These are phyloP conservation scores for Teunomyces gatunensis DNA, from an alignment of 805 yeast species.

Conservation along the genomic window DNA sequence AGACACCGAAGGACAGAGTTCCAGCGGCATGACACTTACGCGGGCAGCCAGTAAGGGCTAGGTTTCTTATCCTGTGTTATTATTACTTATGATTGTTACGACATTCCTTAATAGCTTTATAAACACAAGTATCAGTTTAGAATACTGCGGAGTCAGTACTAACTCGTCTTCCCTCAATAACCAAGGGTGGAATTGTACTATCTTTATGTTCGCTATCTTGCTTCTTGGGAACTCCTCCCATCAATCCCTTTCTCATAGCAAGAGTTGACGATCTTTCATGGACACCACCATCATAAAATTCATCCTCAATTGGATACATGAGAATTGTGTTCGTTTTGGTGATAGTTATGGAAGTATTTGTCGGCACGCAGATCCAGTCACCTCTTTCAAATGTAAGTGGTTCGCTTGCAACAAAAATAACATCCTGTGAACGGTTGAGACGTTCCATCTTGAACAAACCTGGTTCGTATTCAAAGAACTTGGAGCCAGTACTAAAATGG, in stretches of 20 bases:
- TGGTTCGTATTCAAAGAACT: constrained; percentile 84
- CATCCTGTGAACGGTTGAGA: constrained; percentile 86
- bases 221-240: constrained; percentile 78
- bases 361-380: constrained; percentile 97
- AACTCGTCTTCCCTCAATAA: constrained; percentile 32
- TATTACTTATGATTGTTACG: constrained; percentile 1
- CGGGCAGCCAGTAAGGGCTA: constrained; percentile 42
- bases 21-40: constrained; percentile 27
- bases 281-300: constrained; percentile 76
- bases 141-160: constrained; percentile 9
- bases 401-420: constrained; percentile 95
- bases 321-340: constrained; percentile 77
- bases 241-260: constrained; percentile 88
- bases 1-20: constrained; percentile 3
- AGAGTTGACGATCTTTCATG: constrained; percentile 67
- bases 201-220: constrained; percentile 21
- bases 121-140: neutral
- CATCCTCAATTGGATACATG: constrained; percentile 88
- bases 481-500: constrained; percentile 91
- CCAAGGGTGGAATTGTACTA: constrained; percentile 33
- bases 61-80: neutral
- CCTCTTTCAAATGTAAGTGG: constrained; percentile 95
- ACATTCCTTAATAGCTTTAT: constrained; percentile 5
- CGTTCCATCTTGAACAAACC: constrained; percentile 95
- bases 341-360: constrained; percentile 82